Base-by-base conservation (phyloP, 2,329 filamentous ascomycete species). In the Alternaria triticimaculans region DNA sequence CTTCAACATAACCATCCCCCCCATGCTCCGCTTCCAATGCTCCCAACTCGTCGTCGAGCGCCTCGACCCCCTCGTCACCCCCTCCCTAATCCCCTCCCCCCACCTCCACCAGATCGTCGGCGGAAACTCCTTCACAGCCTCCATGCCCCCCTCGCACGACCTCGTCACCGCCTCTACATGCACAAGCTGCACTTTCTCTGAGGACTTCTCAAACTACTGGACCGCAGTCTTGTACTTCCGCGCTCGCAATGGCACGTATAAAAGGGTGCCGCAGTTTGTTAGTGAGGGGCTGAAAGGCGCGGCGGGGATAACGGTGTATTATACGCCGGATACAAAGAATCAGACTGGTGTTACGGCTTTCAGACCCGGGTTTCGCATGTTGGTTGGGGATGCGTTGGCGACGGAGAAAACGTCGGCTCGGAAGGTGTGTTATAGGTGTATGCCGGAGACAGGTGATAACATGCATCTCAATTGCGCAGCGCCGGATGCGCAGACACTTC, bases 291-390 rank as follows among this genome's bases (percentile, higher is more conserved):
- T 76, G 5, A 60, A 58, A 11, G 71, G 70, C 3, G 64, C 60
- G 10, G 74, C 63, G n/a, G 74, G 74, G 12, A 72, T 76, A 14
- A 74, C 71, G 5, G 69, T 76, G 4, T 76, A 76, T 51, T 76
- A 76, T 48, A 75, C 73, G 33, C 64, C 74, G 3, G 56, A 55
- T 8, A 49, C 62, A 4, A 58, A 63, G 10, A 72, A 72, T 23
- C 30, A 54, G 14, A 57, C 44, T 41, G 41, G 33, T 26, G 62
- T 92, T 69, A 83, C 89, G 14, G 84, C 91, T 11, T 94, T 93
- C 82, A 91, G 91, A 18, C 75, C 84, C 5, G 81, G 82, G 5
- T 84, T 84, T 76, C 80, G 82, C 41, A 83, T 84, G 82, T 78
- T 84, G 7, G 76, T 80, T 4, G 82, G 82, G 10, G 81, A 84